Conservation (phyloP, 768 basidiomycete species). For the Kwoniella dejecticola region DNA sequence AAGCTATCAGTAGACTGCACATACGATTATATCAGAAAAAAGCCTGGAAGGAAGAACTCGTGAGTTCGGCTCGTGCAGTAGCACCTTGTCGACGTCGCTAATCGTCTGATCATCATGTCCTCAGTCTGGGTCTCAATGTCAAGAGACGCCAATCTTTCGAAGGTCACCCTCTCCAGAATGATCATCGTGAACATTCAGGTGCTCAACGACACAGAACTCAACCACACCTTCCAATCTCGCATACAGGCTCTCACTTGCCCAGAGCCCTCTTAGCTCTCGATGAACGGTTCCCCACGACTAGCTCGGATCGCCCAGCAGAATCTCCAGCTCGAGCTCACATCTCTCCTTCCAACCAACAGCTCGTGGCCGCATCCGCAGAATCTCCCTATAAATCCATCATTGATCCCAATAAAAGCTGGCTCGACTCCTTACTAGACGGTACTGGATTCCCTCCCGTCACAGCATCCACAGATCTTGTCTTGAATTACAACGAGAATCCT, state of each 20-base stretch:
- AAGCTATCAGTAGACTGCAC: slow-evolving; percentile 39
- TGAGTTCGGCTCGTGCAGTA: slow-evolving; percentile 18
- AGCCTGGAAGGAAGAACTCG: slow-evolving; percentile 49
- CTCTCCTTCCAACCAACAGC: neutral
- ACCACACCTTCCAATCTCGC: neutral
- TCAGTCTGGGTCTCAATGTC: no score
- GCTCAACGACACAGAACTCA: neutral
- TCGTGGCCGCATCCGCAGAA: neutral
- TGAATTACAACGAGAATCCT: neutral
- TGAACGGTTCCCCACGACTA: no score
- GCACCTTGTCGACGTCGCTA: no score
- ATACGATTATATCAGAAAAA: slow-evolving; percentile 44
- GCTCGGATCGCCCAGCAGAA: no score
- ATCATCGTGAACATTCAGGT: neutral
- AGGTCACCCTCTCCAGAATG: neutral
- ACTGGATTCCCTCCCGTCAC: neutral
- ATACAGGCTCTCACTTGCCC: no score
- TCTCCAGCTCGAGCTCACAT: neutral
- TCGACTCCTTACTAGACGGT: slow-evolving; percentile 11
- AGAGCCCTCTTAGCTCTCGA: no score
- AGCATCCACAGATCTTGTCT: neutral
- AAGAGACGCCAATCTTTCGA: no score
- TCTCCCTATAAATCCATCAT: slow-evolving; percentile 2
- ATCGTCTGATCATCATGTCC: no score
- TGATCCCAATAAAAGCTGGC: slow-evolving; percentile 10